These are phyloP conservation scores for Penicillium expansum DNA, from an alignment of 2,329 filamentous ascomycete genomes.

Conservation along the genomic window DNA sequence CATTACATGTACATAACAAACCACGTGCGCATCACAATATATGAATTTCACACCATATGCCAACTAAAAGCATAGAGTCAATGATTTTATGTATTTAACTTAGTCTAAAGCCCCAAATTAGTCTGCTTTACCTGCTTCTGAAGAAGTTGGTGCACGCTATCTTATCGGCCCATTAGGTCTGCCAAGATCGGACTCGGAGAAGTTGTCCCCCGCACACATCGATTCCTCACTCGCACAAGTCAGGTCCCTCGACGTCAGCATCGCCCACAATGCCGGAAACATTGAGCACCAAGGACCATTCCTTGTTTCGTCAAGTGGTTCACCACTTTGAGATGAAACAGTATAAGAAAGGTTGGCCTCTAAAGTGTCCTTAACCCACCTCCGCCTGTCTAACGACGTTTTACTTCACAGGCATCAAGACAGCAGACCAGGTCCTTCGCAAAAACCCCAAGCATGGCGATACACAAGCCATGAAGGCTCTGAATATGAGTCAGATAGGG, in stretches of 20 bases:
- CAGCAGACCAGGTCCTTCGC: conserved; percentile 91
- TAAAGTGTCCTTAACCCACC: background rate
- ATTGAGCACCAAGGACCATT: conserved; percentile 75
- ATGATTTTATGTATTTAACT: background rate
- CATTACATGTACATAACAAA: background rate
- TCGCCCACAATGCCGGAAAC: conserved; percentile 46
- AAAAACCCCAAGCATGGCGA: conserved; percentile 96
- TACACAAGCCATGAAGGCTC: conserved; percentile 97
- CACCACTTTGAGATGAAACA: conserved; percentile 98
- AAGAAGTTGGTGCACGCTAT: conserved; percentile 9
- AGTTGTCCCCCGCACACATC: conserved; percentile 37
- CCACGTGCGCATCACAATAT: background rate
- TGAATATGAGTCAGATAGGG: conserved; percentile 90
- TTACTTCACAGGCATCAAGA: conserved; percentile 69
- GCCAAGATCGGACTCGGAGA: conserved; percentile 29
- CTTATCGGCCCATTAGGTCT: conserved; percentile 24
- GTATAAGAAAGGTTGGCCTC: conserved; percentile 72
- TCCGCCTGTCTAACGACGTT: conserved; percentile 20
- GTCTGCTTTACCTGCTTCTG: background rate
- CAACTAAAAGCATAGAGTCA: background rate
- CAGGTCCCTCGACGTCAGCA: conserved; percentile 26
- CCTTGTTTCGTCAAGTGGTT: conserved; percentile 91
- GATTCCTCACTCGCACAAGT: conserved; percentile 35
- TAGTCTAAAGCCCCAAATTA: background rate
- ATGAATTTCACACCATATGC: background rate